Evolutionary conservation across 805 yeast genomes (phyloP).

Genomic region (Ogataea polymorpha): DNA sequence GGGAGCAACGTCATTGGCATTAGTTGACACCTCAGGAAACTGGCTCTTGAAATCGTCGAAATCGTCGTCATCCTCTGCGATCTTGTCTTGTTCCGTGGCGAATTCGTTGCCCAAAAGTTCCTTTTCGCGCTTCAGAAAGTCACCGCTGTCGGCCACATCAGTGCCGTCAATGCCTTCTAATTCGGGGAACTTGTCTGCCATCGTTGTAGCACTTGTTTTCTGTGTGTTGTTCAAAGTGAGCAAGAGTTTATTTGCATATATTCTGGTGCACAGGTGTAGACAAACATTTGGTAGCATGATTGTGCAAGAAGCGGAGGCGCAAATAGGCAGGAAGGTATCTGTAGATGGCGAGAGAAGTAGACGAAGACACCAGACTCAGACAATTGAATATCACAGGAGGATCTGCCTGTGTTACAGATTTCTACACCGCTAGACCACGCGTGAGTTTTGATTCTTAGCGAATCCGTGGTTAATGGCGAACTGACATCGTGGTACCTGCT

Average conservation of each 20-base stretch:
- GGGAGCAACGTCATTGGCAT: conserved; percentile 13
- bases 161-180: conserved; percentile 44
- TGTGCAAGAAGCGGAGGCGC: background rate
- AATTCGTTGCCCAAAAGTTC: conserved; percentile 70
- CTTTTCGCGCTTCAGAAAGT: conserved; percentile 66
- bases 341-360: no score
- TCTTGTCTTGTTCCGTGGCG: conserved; percentile 57
- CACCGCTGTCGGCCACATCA: conserved; percentile 34
- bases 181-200: conserved; percentile 80
- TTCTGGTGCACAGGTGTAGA: conserved; percentile 2
- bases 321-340: no score
- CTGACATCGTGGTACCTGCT: no score
- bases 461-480: no score
- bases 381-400: no score
- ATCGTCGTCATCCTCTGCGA: conserved; percentile 42
- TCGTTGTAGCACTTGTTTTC: conserved; percentile 21
- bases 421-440: no score
- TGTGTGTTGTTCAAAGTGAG: conserved; percentile 6
- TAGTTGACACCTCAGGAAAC: conserved; percentile 51
- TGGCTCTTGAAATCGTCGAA: conserved; percentile 62
- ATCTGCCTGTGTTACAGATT: no score
- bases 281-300: background rate
- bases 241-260: background rate
- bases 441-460: no score
- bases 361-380: no score